Percentiles rank a stretch among this genome's conserved stretches.
phyloP scores from a whole-genome alignment of 495 filamentous ascomycete species.

The Sordaria brevicollis region DNA sequence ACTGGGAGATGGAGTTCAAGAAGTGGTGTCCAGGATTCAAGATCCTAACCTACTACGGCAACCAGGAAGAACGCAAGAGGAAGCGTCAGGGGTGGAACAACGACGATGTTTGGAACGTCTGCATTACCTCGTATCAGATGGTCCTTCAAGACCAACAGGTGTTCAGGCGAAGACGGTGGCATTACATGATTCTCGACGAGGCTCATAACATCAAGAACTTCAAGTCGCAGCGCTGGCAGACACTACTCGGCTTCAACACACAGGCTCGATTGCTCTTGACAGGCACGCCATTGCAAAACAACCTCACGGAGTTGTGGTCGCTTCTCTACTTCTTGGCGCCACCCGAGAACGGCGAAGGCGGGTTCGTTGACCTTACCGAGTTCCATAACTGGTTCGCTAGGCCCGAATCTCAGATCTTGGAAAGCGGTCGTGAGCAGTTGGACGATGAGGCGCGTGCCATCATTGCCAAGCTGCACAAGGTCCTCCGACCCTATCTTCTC shows the following conservation, averaged over 20 bases:
- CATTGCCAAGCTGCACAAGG: slow-evolving; percentile 84
- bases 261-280: slow-evolving; percentile 80
- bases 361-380: slow-evolving; percentile 81
- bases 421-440: slow-evolving; percentile 85
- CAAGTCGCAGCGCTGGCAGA: slow-evolving; percentile 93
- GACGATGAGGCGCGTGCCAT: slow-evolving; percentile 84
- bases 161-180: slow-evolving; percentile 90
- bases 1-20: slow-evolving; percentile 99
- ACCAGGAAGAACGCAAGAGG: slow-evolving; percentile 77
- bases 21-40: slow-evolving; percentile 99
- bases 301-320: slow-evolving; percentile 93
- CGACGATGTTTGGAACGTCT: slow-evolving; percentile 86
- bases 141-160: slow-evolving; percentile 87
- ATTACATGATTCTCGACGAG: slow-evolving; percentile 97
- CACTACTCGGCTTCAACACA: slow-evolving; percentile 82
- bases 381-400: slow-evolving; percentile 91
- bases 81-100: slow-evolving; percentile 89
- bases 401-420: slow-evolving; percentile 88
- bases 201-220: slow-evolving; percentile 99
- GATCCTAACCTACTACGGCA: slow-evolving; percentile 93
- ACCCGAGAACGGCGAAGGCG: slow-evolving; percentile 72
- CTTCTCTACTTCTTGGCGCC: slow-evolving; percentile 94
- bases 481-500: slow-evolving; percentile 85
- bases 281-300: slow-evolving; percentile 94
- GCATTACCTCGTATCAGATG: slow-evolving; percentile 94